Evolutionary conservation across 768 basidiomycete species (phyloP).

Genomic region (Termitomyces sp.): DNA sequence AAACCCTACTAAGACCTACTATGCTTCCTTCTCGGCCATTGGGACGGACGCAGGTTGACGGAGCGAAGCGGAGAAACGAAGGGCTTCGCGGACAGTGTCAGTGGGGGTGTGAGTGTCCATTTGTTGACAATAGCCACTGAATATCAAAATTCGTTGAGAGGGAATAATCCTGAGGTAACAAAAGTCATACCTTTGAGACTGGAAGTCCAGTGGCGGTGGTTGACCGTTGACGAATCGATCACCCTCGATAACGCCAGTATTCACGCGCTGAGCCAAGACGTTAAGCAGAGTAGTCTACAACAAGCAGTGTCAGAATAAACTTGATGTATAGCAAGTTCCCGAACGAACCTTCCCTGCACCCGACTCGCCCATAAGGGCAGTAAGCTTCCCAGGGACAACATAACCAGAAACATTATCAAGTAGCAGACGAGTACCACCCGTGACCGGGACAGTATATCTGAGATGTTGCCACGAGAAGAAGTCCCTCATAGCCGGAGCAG

Average conservation of each 20-base stretch:
- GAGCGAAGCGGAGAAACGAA: slow-evolving; percentile 74
- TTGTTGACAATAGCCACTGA: slow-evolving; percentile 79
- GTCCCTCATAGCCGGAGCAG: slow-evolving; percentile 42
- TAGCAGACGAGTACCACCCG: slow-evolving; percentile 41
- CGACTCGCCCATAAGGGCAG: slow-evolving; percentile 68
- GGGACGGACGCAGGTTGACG: slow-evolving; percentile 69
- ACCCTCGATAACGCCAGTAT: slow-evolving; percentile 44
- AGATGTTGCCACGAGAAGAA: slow-evolving; percentile 81
- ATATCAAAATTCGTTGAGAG: neutral
- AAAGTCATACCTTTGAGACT: slow-evolving; percentile 46
- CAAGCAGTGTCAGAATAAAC: neutral
- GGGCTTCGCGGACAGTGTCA: slow-evolving; percentile 75
- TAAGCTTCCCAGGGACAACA: slow-evolving; percentile 77
- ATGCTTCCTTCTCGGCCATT: slow-evolving; percentile 68
- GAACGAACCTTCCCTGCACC: slow-evolving; percentile 36
- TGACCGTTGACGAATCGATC: slow-evolving; percentile 54
- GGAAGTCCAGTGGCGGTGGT: slow-evolving; percentile 49
- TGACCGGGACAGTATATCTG: slow-evolving; percentile 57
- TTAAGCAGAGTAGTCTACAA: slow-evolving; percentile 50
- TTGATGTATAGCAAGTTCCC: slow-evolving; percentile 10
- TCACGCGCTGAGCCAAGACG: slow-evolving; percentile 47
- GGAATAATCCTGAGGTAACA: too few relatives aligned
- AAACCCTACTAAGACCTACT: slow-evolving; percentile 40
- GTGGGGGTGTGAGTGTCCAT: slow-evolving; percentile 75
- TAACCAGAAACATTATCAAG: slow-evolving; percentile 75